phyloP scores from a whole-genome alignment of 2,329 filamentous ascomycete species.

The Claviceps lovelessii region DNA sequence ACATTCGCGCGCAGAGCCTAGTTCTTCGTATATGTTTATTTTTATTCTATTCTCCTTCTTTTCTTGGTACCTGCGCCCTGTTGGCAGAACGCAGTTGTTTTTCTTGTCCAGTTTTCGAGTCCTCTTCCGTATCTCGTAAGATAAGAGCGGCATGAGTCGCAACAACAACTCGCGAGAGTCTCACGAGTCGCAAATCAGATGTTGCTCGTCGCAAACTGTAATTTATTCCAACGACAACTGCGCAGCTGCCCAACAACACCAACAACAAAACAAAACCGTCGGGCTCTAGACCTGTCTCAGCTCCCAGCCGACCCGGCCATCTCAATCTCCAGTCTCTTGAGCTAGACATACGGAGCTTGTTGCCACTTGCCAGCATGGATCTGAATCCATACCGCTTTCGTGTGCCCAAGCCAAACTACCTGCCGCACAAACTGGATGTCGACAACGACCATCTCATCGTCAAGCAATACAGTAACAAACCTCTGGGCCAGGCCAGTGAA shows the following conservation, averaged over 20 bases:
- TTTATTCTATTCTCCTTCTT: no score
- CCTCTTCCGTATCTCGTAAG: not conserved
- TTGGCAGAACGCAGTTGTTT: not conserved
- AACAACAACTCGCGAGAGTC: not conserved
- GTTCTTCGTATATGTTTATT: not conserved
- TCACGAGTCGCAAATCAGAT: not conserved
- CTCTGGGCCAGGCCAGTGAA: constrained; percentile 36
- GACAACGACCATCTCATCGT: constrained; percentile 38
- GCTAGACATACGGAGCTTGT: not conserved
- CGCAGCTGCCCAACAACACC: not conserved
- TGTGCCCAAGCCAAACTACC: constrained; percentile 45
- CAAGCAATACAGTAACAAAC: constrained; percentile 34
- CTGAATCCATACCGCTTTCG: constrained; percentile 36
- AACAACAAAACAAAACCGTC: not conserved
- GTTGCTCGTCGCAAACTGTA: not conserved
- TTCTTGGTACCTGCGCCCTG: not conserved
- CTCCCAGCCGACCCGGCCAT: not conserved
- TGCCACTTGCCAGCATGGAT: constrained; percentile 15
- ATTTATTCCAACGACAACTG: not conserved
- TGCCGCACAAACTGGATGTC: constrained; percentile 38
- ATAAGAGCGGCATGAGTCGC: not conserved
- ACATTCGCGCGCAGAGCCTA: not conserved
- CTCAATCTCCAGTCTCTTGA: not conserved
- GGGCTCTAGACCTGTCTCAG: not conserved
- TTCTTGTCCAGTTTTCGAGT: not conserved